phyloP scores from a whole-genome alignment of 306 rosid genomes.

The Gynostemma pentaphyllum region DNA sequence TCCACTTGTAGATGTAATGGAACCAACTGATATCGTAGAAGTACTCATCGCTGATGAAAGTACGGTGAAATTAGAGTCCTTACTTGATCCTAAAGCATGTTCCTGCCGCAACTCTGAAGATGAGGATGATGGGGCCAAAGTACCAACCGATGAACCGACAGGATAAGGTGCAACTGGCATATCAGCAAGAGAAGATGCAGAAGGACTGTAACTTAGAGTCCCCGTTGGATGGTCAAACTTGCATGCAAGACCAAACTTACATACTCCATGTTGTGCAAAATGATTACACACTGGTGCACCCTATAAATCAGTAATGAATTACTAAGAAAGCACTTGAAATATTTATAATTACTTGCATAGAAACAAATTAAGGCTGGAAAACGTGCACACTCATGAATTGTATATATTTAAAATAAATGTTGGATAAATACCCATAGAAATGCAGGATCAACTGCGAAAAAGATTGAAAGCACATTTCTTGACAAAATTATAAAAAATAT shows the following conservation, averaged over 20 bases:
- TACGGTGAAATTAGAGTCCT: conserved; percentile 61
- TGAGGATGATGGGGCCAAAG: no score
- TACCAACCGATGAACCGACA: conserved; percentile 80
- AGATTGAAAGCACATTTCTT: no score
- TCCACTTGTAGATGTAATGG: conserved; percentile 45
- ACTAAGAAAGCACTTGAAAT: not conserved
- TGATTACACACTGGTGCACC: conserved; percentile 77
- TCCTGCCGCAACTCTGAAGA: conserved; percentile 77
- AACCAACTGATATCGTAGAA: conserved; percentile 54
- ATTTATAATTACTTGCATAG: no score
- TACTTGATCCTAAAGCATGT: conserved; percentile 44
- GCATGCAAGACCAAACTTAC: conserved; percentile 80
- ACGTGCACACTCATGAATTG: no score
- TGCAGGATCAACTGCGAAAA: no score
- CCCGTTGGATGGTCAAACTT: conserved; percentile 81
- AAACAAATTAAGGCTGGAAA: no score
- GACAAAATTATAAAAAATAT: no score
- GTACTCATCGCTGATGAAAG: conserved; percentile 69
- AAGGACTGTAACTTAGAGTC: no score
- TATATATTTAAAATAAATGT: no score
- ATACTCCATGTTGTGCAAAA: conserved; percentile 70
- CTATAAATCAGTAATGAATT: conserved; percentile 23
- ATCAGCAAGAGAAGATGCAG: conserved; percentile 81
- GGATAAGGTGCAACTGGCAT: conserved; percentile 93
- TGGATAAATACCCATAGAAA: no score